Conservation (phyloP, 192 early-diverging fungal species). For the Rhizoclosmatium globosum region DNA sequence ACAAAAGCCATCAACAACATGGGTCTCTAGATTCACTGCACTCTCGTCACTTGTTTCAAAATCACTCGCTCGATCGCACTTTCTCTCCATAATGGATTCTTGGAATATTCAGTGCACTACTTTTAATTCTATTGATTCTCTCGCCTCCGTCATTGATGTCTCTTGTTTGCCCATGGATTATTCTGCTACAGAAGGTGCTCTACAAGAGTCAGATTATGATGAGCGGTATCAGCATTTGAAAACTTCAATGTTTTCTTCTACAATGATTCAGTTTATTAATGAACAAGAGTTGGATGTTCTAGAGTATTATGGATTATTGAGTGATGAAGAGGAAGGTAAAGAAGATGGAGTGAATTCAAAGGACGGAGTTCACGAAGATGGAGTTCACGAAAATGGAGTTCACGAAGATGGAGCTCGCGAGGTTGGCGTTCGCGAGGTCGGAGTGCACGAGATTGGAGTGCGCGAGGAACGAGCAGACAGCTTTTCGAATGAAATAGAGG, state of each 20-base stretch:
- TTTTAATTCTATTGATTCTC: neutral
- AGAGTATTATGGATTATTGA: neutral
- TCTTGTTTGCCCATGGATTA: neutral
- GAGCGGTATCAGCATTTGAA: neutral
- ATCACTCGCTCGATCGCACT: neutral
- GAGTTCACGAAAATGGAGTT: too few relatives aligned
- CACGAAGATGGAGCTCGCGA: too few relatives aligned
- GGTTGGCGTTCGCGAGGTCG: too few relatives aligned
- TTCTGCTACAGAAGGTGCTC: neutral
- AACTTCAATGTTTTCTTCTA: neutral
- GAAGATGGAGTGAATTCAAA: too few relatives aligned
- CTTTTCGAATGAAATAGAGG: too few relatives aligned
- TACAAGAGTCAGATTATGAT: too few relatives aligned
- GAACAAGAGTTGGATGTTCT: neutral
- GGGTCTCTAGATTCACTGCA: neutral
- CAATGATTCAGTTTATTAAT: neutral
- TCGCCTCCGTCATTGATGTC: neutral
- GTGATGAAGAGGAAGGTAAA: too few relatives aligned
- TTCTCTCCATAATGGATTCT: conserved; percentile 8
- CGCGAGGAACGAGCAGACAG: too few relatives aligned
- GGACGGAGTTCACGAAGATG: too few relatives aligned
- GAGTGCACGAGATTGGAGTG: too few relatives aligned
- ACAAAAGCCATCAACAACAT: neutral
- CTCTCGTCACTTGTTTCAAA: neutral
- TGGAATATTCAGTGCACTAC: neutral